These are phyloP conservation scores for Pythium dissotocum DNA, from an alignment of 352 stramenopile genomes.

Conservation along the genomic window DNA sequence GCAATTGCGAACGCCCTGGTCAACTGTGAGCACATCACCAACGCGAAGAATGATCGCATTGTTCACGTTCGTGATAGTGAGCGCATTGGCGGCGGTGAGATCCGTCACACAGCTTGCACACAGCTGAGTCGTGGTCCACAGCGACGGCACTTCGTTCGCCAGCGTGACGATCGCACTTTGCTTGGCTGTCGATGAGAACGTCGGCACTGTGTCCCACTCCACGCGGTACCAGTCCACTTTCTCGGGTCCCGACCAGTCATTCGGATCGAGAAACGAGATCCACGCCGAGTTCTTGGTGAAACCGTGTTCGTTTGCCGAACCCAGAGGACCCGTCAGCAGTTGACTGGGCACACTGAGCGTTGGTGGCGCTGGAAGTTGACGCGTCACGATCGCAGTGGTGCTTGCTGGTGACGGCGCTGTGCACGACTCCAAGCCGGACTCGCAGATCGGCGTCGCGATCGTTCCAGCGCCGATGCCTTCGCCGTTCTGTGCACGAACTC, in stretches of 20 bases:
- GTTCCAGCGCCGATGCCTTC: slow-evolving; percentile 68
- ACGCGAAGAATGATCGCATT: slow-evolving; percentile 28
- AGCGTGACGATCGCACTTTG: slow-evolving; percentile 41
- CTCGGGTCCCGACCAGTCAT: slow-evolving; percentile 75
- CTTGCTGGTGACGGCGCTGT: slow-evolving; percentile 19
- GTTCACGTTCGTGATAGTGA: slow-evolving; percentile 40
- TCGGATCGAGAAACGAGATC: slow-evolving; percentile 65
- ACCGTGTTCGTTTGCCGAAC: slow-evolving; percentile 46
- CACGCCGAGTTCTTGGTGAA: slow-evolving; percentile 68
- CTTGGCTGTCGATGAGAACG: slow-evolving; percentile 55
- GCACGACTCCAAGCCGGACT: slow-evolving; percentile 85
- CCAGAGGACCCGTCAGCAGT: slow-evolving; percentile 32
- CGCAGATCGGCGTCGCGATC: slow-evolving; percentile 85
- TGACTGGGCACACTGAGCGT: slow-evolving; percentile 50
- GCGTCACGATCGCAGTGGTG: slow-evolving; percentile 42
- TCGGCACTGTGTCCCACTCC: slow-evolving; percentile 85
- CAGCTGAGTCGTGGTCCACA: slow-evolving; percentile 38
- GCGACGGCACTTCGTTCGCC: slow-evolving; percentile 36
- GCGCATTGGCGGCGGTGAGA: slow-evolving; percentile 24
- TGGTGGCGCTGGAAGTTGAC: slow-evolving; percentile 59
- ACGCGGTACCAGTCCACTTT: slow-evolving; percentile 86
- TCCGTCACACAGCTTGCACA: slow-evolving; percentile 54
- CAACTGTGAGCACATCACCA: slow-evolving; percentile 56
- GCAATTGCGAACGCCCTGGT: slow-evolving; percentile 47
- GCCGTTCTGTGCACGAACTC: slow-evolving; percentile 82